Conservation (phyloP, 495 filamentous ascomycete species). For the Lasiosphaeria miniovina region DNA sequence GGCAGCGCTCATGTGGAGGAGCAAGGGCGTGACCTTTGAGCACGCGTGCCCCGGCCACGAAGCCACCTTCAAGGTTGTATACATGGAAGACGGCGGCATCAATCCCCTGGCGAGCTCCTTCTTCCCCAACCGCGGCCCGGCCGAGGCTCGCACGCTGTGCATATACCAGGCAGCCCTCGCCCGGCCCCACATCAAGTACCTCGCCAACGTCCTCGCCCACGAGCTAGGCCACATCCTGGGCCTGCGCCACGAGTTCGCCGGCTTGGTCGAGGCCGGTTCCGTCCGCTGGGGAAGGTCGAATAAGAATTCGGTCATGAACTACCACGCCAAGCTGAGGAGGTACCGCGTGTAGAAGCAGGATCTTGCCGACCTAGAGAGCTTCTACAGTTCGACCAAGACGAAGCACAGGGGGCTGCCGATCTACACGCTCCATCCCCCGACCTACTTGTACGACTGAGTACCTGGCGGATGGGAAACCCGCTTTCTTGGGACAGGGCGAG, state of each 20-base stretch:
- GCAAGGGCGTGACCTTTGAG: neutral
- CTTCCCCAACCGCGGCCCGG: neutral
- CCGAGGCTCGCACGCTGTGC: neutral
- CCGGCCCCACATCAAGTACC: neutral
- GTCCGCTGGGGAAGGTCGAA: neutral
- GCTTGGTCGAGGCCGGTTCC: neutral
- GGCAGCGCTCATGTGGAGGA: no score
- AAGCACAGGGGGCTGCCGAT: no score
- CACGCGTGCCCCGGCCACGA: neutral
- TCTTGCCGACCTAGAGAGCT: no score
- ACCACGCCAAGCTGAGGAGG: neutral
- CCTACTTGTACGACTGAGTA: no score
- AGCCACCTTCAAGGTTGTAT: neutral
- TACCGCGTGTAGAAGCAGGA: no score
- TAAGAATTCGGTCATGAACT: neutral
- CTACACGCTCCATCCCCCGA: no score
- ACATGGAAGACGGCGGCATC: neutral
- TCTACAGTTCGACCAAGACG: no score
- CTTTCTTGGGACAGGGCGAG: no score
- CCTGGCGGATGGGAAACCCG: no score
- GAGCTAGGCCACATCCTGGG: slow-evolving; percentile 9
- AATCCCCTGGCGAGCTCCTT: neutral
- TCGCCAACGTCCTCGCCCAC: slow-evolving; percentile 5
- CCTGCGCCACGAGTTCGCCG: slow-evolving; percentile 7
- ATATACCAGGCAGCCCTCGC: neutral